Evolutionary conservation across 2,329 filamentous ascomycete species (phyloP).

Genomic region (Paecilomyces dactylethromorphus): DNA sequence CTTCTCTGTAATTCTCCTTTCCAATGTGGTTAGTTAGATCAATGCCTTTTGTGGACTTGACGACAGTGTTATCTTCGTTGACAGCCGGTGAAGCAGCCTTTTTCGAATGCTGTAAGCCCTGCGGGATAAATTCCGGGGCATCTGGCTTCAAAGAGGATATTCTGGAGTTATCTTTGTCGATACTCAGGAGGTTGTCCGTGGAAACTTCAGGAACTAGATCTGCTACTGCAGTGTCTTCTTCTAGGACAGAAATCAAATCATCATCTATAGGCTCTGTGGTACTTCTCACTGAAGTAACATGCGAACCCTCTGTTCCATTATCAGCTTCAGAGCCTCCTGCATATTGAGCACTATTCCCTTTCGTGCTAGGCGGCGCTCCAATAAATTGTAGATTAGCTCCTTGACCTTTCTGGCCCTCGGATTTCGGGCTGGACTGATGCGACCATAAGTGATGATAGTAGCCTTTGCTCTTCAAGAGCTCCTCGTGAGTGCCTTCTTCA

Average conservation of each 20-base stretch:
- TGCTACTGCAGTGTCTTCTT: neutral
- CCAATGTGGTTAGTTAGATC: neutral
- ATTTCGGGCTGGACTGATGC: constrained; percentile 43
- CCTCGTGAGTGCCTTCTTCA: constrained; percentile 58
- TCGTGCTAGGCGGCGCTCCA: neutral
- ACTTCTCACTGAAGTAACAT: neutral
- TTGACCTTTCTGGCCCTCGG: neutral
- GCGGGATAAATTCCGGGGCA: constrained; percentile 35
- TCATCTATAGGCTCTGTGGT: neutral
- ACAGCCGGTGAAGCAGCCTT: neutral
- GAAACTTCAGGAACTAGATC: neutral
- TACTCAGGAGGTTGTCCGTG: constrained; percentile 3
- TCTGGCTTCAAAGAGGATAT: constrained; percentile 26
- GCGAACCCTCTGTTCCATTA: neutral
- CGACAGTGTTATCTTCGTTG: neutral
- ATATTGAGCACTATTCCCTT: neutral
- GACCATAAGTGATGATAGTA: constrained; percentile 61
- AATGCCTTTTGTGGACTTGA: neutral
- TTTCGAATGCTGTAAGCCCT: neutral
- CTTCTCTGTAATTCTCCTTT: neutral
- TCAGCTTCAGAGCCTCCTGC: neutral
- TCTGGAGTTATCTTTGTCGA: constrained; percentile 4
- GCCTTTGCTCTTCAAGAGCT: constrained; percentile 52
- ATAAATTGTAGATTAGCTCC: neutral
- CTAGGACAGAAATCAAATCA: neutral